Conservation (phyloP, 1,284 basidiomycete species). For the Ustilago sp. region DNA sequence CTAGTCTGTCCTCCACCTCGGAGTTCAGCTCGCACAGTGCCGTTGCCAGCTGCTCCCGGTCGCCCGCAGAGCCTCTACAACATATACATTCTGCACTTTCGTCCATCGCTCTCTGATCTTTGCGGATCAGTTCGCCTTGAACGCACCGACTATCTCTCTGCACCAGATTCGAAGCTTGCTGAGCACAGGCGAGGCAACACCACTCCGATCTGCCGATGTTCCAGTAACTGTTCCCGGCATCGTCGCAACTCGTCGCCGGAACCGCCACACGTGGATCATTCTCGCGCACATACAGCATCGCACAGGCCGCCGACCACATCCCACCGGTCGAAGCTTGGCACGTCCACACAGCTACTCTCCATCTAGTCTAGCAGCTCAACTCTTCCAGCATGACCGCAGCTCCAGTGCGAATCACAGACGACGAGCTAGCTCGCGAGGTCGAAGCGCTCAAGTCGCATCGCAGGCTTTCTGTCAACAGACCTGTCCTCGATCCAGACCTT, state of each 20-base stretch:
- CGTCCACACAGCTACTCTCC: background rate
- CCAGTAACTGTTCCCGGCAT: conserved; percentile 6
- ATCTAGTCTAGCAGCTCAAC: background rate
- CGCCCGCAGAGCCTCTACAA: background rate
- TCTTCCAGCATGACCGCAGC: conserved; percentile 29
- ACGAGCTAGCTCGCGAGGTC: conserved; percentile 66
- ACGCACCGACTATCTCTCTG: background rate
- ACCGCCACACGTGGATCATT: conserved; percentile 4
- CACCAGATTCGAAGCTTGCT: conserved; percentile 1
- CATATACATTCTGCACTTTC: background rate
- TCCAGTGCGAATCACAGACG: conserved; percentile 55
- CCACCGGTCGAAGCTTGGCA: background rate
- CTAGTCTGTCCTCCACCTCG: background rate
- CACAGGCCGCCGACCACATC: background rate
- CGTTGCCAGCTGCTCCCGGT: background rate
- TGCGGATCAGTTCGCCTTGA: background rate
- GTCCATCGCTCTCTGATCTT: background rate
- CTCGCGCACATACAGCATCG: background rate
- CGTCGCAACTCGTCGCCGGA: conserved; percentile 15
- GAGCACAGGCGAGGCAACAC: conserved; percentile 8
- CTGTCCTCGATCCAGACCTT: conserved; percentile 66
- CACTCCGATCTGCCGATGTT: conserved; percentile 21
- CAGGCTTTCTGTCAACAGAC: conserved; percentile 62
- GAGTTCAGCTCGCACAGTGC: too few species aligned
- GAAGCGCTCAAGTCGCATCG: conserved; percentile 67